Conservation (phyloP, 805 yeast genomes). For the Metschnikowia noctiluminum region DNA sequence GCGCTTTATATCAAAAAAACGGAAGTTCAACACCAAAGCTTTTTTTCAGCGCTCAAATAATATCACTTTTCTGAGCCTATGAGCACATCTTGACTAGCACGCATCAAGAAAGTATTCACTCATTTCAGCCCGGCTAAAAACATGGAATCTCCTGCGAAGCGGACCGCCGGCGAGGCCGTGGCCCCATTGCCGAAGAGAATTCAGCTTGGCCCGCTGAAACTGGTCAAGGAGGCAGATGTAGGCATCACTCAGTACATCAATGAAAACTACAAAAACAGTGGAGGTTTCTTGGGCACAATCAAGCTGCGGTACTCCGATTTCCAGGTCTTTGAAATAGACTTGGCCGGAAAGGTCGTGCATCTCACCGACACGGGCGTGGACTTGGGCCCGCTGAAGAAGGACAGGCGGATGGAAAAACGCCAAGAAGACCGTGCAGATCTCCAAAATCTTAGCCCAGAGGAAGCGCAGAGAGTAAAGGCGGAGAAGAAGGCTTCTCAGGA, state of each 20-base stretch:
- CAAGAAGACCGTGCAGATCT: slow-evolving; percentile 36
- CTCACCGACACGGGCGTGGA: slow-evolving; percentile 70
- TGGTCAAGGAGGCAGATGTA: slow-evolving; percentile 73
- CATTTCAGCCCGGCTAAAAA: not conserved
- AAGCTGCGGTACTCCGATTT: slow-evolving; percentile 93
- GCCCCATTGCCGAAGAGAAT: slow-evolving; percentile 2
- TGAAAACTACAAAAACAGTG: slow-evolving; percentile 31
- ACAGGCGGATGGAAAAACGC: slow-evolving; percentile 43
- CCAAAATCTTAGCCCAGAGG: slow-evolving; percentile 33
- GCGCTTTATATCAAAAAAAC: too few relatives aligned
- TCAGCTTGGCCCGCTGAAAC: slow-evolving; percentile 8
- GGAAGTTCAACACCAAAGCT: too few relatives aligned
- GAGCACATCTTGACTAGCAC: slow-evolving; percentile 9
- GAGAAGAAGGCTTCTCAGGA: slow-evolving; percentile 19
- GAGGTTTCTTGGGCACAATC: slow-evolving; percentile 73
- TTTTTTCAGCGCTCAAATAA: too few relatives aligned
- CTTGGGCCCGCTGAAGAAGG: slow-evolving; percentile 43
- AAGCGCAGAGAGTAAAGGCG: slow-evolving; percentile 27
- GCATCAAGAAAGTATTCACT: not conserved
- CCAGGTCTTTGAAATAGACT: slow-evolving; percentile 82
- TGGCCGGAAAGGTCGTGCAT: slow-evolving; percentile 67
- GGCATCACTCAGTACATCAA: slow-evolving; percentile 78
- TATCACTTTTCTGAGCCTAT: not conserved
- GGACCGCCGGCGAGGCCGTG: not conserved
- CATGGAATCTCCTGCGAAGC: not conserved